phyloP scores from a whole-genome alignment of 352 stramenopile genomes.

The Phytophthora sansomeana region DNA sequence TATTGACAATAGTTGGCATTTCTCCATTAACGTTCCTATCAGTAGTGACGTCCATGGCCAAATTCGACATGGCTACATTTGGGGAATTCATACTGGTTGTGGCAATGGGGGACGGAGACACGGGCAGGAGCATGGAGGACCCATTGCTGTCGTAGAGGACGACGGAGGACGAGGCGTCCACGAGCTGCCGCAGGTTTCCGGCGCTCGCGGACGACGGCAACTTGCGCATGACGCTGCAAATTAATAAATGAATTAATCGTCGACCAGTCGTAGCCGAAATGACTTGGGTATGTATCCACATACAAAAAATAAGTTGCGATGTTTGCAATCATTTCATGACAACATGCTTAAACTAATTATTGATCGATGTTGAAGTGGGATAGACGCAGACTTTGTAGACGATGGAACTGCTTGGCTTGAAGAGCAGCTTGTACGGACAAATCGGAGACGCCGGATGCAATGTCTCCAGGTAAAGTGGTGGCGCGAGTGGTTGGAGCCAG shows the following conservation, averaged over 20 bases:
- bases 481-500: neutral
- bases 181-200: constrained; percentile 23
- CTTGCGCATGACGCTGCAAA: constrained; percentile 19
- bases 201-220: constrained; percentile 18
- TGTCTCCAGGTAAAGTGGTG: constrained; percentile 13
- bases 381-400: constrained; percentile 21
- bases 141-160: neutral
- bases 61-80: constrained; percentile 14
- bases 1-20: neutral
- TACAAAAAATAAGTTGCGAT: neutral
- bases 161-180: constrained; percentile 3
- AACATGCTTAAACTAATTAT: neutral
- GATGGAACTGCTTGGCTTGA: constrained; percentile 37
- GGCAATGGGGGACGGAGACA: neutral
- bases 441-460: constrained; percentile 31
- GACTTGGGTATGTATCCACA: neutral
- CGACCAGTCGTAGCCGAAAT: neutral
- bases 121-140: neutral
- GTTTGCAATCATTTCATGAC: neutral
- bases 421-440: constrained; percentile 37
- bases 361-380: neutral
- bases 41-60: neutral
- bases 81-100: neutral
- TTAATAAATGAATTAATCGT: neutral
- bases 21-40: neutral